These are phyloP conservation scores for Murraya koenigii DNA, from an alignment of 345 rosid species.

Conservation along the genomic window DNA sequence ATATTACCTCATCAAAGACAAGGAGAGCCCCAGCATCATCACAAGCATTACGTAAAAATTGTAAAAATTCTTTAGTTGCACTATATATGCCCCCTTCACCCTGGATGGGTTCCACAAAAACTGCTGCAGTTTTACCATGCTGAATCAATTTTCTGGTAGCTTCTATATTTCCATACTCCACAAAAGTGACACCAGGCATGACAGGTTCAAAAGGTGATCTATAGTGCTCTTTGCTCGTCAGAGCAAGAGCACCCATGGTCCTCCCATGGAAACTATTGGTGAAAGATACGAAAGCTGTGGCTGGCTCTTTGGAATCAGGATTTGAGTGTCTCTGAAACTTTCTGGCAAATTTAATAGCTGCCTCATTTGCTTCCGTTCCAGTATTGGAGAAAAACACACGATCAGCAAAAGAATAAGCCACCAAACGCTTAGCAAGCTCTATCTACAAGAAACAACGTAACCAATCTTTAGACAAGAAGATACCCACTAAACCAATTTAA, in stretches of 20 bases:
- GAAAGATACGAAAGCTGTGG: constrained; percentile 70
- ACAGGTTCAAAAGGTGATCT: constrained; percentile 89
- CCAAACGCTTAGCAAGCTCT: constrained; percentile 78
- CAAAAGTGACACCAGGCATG: constrained; percentile 96
- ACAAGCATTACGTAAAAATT: constrained; percentile 69
- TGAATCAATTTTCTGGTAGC: constrained; percentile 52
- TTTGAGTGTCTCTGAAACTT: constrained; percentile 69
- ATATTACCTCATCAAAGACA: constrained; percentile 86
- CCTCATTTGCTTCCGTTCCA: constrained; percentile 97
- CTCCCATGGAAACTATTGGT: constrained; percentile 90
- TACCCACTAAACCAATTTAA: not conserved
- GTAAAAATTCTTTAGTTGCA: constrained; percentile 74
- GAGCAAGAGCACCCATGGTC: constrained; percentile 88
- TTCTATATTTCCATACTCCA: constrained; percentile 74
- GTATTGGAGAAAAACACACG: constrained; percentile 83
- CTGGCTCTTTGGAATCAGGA: constrained; percentile 51
- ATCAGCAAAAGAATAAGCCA: constrained; percentile 75
- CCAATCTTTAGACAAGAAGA: not conserved
- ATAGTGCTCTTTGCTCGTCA: constrained; percentile 89
- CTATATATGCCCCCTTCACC: constrained; percentile 95
- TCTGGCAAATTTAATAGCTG: constrained; percentile 89
- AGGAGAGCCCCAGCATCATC: constrained; percentile 80
- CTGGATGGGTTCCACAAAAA: constrained; percentile 91
- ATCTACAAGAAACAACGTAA: constrained; percentile 36
- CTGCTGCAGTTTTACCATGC: constrained; percentile 72